Evolutionary conservation across 345 rosid genomes (phyloP), one percentile per base, ranked within the genome.

Genomic region (Eucalyptus curtisii): DNA sequence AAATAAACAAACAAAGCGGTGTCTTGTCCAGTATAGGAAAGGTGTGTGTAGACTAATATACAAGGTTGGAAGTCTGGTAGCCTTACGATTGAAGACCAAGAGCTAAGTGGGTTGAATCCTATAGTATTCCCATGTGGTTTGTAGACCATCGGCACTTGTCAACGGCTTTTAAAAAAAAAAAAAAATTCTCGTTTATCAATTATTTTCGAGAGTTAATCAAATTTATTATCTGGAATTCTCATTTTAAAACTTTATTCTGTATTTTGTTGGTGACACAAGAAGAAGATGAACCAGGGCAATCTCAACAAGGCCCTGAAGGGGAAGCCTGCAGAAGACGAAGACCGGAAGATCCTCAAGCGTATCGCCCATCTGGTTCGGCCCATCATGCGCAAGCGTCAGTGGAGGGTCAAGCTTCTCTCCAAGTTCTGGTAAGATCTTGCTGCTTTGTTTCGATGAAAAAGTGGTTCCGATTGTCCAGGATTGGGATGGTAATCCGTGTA

Each of bases 281-380:
- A 49, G 47, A 71, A 30, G 15, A 90, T 90, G 89, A 90, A 71
- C 55, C 25, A 86, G 53, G 93, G 95, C 33, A 98, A 93, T 93
- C 87, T 94, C 80, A 88, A 96, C 91, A 95, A 93, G 90, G 94
- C 97, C 49, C 89, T 96, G 89, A 96, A 96, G 92, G 90, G 86
- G 91, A 95, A 96, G 89, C 92, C 95, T 3, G 93, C 92, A 45
- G 93, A 92, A 92, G 99, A 96, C 44, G 97, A 96, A 90, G 99
- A 99, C 6, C 91, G 37, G 92, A 92, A 92, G 90, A 90, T 95
- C 88, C 93, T 96, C 22, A 96, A 95, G 86, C 93, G 92, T 88
- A 92, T 96, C 45, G 97, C 96, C 40, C 94, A 92, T 53, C 96
- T 95, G 88, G 95, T 94, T 44, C 94, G 92, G 55, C 96, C 95